Conservation (phyloP, 2,329 filamentous ascomycete species). For the Trichoderma arundinaceum region DNA sequence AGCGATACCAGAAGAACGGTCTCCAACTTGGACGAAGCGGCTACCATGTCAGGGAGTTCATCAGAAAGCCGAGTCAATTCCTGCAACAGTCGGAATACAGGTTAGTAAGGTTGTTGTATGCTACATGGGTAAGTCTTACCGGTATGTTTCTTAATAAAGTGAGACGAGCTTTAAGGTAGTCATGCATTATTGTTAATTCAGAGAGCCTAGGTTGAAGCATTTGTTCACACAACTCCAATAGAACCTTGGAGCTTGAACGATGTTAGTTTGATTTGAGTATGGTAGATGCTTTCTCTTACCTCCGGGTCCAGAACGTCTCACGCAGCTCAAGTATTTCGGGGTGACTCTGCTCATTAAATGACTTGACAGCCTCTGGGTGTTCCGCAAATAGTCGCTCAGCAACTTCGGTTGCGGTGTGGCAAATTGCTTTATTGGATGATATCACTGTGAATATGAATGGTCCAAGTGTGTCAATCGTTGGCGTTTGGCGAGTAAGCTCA, state of each 20-base stretch:
- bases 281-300: conserved; percentile 46
- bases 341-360: conserved; percentile 37
- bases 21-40: conserved; percentile 62
- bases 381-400: conserved; percentile 54
- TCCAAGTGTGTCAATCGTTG: conserved; percentile 49
- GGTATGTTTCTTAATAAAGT: conserved; percentile 57
- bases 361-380: conserved; percentile 40
- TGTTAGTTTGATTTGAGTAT: conserved; percentile 1
- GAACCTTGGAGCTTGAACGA: conserved; percentile 42
- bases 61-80: conserved; percentile 60
- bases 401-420: conserved; percentile 55
- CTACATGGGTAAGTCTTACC: conserved; percentile 44
- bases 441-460: conserved; percentile 61
- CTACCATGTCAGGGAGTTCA: conserved; percentile 60
- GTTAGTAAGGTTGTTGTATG: neutral
- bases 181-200: conserved; percentile 56
- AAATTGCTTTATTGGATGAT: conserved; percentile 56
- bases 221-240: conserved; percentile 57
- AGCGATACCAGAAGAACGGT: conserved; percentile 67
- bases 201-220: conserved; percentile 52
- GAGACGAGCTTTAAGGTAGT: conserved; percentile 62
- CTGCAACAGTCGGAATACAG: conserved; percentile 41
- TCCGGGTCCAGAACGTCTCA: conserved; percentile 59
- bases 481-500: conserved; percentile 39
- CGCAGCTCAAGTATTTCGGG: conserved; percentile 40